Evolutionary conservation across 1,284 basidiomycete species (phyloP), one percentile per base, ranked within the genome.

Genomic region (Kwoniella shivajii): DNA sequence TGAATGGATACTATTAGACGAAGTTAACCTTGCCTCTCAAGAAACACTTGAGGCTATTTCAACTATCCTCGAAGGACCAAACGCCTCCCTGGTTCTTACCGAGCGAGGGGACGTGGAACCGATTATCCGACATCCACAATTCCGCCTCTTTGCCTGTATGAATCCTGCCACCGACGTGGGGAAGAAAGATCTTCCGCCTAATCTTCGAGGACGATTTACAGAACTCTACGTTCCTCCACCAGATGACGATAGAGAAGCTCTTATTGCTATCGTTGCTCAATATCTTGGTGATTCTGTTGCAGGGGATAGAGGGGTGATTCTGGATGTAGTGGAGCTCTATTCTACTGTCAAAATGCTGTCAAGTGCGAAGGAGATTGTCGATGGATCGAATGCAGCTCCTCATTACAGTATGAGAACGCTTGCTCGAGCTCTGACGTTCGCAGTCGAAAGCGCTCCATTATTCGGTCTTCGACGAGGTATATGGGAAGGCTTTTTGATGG

Each of bases 151-250:
- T 70, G 94, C 93, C 1, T 99, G 96, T 75, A 99, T 99, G 96
- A 99, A 99, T 72, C 96, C 96, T 2, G 96, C 96, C 0, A 99
- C 95, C 2, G 96, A 99, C 65, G 91, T 98, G 20, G 96, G 96
- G 52, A 99, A 99, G 82, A 95, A 93, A 70, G 95, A 98, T 68
- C 85, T 99, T 1, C 91, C 92, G 10, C 86, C 89, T 0, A 89
- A 89, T 65, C 88, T 99, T 44, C 87, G 95, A 33, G 86, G 88
- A 6, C 86, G 90, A 30, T 99, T 99, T 80, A 98, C 93, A 2
- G 96, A 99, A 77, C 85, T 99, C 49, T 94, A 95, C 71, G 94
- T 98, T 3, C 86, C 89, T 13, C 85, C 95, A 13, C 95, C 96
- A 1, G 96, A 99, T 67, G 84, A 88, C 26, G 92, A 99, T 75